Evolutionary conservation across 352 stramenopile species (phyloP).

Genomic region (Stramenopiles sp.): DNA sequence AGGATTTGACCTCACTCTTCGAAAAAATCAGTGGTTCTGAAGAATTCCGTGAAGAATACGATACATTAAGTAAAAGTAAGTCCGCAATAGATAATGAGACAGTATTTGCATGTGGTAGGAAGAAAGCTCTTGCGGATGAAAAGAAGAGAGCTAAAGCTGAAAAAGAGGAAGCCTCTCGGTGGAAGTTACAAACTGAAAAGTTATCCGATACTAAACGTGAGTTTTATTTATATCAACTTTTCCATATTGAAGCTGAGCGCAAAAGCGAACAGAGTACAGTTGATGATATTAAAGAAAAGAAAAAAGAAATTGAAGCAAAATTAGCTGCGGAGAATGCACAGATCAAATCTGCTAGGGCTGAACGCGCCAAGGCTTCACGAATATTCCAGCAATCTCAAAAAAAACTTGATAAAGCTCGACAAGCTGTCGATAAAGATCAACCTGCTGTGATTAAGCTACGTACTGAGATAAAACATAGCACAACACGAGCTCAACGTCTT

Average conservation of each 20-base stretch:
- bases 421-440: too few relatives aligned
- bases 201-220: conserved; percentile 37
- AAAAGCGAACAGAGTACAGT: conserved; percentile 16
- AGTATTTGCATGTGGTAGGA: not conserved
- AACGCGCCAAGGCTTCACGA: too few relatives aligned
- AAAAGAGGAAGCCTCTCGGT: conserved; percentile 69
- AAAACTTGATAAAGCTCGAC: too few relatives aligned
- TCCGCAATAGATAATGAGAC: not conserved
- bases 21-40: conserved; percentile 71
- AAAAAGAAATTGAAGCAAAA: conserved; percentile 19
- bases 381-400: too few relatives aligned
- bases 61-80: conserved; percentile 17
- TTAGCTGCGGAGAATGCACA: not conserved
- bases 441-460: too few relatives aligned
- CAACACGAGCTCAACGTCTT: too few relatives aligned
- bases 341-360: conserved; percentile 3
- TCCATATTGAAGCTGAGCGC: conserved; percentile 54
- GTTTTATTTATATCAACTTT: conserved; percentile 79
- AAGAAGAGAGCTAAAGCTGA: conserved; percentile 35
- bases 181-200: conserved; percentile 25
- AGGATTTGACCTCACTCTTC: conserved; percentile 77
- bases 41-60: conserved; percentile 22
- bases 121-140: conserved; percentile 17
- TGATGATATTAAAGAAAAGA: conserved; percentile 16
- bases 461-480: too few relatives aligned